Evolutionary conservation across 2,329 filamentous ascomycete genomes (phyloP).

Genomic region (Aspergillus fischeri): DNA sequence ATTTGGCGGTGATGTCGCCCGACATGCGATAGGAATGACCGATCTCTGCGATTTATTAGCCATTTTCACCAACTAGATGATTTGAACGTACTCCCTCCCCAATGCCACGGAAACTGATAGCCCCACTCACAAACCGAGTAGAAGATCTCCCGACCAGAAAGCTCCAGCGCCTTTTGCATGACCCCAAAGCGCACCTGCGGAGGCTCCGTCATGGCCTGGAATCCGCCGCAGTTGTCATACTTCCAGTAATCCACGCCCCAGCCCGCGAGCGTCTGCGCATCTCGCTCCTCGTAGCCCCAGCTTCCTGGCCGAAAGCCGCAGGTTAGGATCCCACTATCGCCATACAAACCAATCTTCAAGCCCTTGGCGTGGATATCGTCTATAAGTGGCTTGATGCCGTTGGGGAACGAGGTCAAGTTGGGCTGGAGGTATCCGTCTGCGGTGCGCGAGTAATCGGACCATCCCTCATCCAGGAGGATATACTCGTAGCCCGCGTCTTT

Average conservation of each 20-base stretch:
- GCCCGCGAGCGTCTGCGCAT: conserved; percentile 51
- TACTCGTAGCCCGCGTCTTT: conserved; percentile 20
- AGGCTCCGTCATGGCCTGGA: conserved; percentile 15
- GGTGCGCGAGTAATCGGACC: conserved; percentile 26
- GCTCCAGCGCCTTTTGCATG: conserved; percentile 47
- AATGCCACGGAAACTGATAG: conserved; percentile 42
- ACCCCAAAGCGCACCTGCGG: conserved; percentile 36
- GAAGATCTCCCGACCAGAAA: conserved; percentile 41
- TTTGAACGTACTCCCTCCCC: conserved; percentile 41
- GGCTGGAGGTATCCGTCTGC: conserved; percentile 18
- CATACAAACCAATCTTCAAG: conserved; percentile 37
- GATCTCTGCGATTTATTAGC: not conserved
- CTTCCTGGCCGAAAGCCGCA: conserved; percentile 47
- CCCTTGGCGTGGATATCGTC: not conserved
- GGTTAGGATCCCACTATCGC: conserved; percentile 26
- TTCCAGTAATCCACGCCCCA: conserved; percentile 56
- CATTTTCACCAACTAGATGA: too few relatives aligned
- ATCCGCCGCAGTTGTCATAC: conserved; percentile 49
- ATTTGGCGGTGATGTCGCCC: conserved; percentile 21
- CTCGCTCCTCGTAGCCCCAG: conserved; percentile 49
- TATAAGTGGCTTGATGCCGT: not conserved
- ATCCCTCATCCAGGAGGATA: conserved; percentile 41
- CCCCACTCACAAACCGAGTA: conserved; percentile 51
- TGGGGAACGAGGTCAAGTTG: conserved; percentile 49
- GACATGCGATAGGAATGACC: conserved; percentile 25